Base-by-base conservation (phyloP, 495 filamentous ascomycete genomes). In the Neurospora sp. region DNA sequence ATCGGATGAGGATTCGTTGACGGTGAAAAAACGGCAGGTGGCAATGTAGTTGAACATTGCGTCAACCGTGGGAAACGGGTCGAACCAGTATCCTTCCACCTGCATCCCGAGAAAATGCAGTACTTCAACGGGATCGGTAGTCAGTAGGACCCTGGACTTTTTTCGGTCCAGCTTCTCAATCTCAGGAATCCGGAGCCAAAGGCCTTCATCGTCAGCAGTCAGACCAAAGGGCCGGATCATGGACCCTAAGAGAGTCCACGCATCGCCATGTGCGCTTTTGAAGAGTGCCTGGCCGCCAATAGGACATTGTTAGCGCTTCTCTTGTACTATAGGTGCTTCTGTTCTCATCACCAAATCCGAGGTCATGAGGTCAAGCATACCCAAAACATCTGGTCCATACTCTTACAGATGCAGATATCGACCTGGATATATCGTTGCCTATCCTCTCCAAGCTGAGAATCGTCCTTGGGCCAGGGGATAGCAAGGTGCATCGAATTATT, bases 201-300 rank as follows among this genome's bases (percentile, higher is more conserved):
- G 74, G 6, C 88, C 91, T 0, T 74, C 74, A 72, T 90, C 84
- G 74, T 89, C 91, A 45, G 87, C 83, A 0, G 88, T 91, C 28
- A 93, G 83, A 13, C 92, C 90, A 38, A 88, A 87, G 0, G 84
- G 85, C 8, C 89, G 83, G 21, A 91, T 87, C 17, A 82, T 88
- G 39, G 84, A 82, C 1, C 91, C 90, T 0, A 93, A 76, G 1
- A 94, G 82, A 62, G 89, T 90, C 87, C 87, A 89, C 0, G 93
- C 75, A 71, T 92, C 92, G 39, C 90, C 88, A 70, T 92, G 89
- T 2, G 86, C 85, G 13, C 88, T 79, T 75, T 88, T 88, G 78
- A 92, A 91, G 36, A 86, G 77, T 71, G 84, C 79, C 79, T 81
- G 39, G 2, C 38, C 11, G 70, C 9, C 19, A 3, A 39, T 48